phyloP scores from a whole-genome alignment of 768 basidiomycete species.

The Amanita inopinata region DNA sequence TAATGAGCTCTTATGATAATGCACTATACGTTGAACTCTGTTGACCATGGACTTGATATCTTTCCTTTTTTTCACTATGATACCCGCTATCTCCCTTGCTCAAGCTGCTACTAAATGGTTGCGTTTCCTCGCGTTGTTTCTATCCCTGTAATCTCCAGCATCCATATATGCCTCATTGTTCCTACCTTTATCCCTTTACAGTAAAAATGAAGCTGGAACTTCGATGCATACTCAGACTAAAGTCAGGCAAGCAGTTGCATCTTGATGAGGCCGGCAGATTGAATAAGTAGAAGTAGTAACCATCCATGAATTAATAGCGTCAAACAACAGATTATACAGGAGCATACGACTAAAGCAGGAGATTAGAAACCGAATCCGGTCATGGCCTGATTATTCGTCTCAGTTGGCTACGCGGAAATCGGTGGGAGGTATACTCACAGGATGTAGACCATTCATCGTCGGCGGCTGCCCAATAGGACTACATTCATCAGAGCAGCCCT shows the following conservation, averaged over 20 bases:
- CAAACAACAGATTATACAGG: background rate
- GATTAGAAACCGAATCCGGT: slow-evolving; percentile 47
- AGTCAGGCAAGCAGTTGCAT: too few relatives aligned
- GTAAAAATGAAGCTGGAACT: background rate
- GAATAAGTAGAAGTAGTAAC: background rate
- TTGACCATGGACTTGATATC: background rate
- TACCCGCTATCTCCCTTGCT: background rate
- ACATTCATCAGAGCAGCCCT: too few relatives aligned
- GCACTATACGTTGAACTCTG: background rate
- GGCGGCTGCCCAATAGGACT: slow-evolving; percentile 62
- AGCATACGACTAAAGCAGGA: background rate
- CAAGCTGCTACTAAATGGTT: background rate
- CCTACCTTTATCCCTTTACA: too few relatives aligned
- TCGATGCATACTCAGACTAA: too few relatives aligned
- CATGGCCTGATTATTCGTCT: slow-evolving; percentile 34
- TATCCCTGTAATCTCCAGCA: background rate
- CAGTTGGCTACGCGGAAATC: background rate
- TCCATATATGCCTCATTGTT: background rate
- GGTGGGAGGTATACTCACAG: slow-evolving; percentile 33
- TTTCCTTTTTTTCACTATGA: background rate
- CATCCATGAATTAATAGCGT: slow-evolving; percentile 2
- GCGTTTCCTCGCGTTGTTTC: background rate
- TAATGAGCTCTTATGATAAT: background rate
- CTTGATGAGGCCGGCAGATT: background rate
- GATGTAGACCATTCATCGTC: slow-evolving; percentile 61